Evolutionary conservation across 305 asterid genomes (phyloP).

Genomic region (Petunia hybrid): DNA sequence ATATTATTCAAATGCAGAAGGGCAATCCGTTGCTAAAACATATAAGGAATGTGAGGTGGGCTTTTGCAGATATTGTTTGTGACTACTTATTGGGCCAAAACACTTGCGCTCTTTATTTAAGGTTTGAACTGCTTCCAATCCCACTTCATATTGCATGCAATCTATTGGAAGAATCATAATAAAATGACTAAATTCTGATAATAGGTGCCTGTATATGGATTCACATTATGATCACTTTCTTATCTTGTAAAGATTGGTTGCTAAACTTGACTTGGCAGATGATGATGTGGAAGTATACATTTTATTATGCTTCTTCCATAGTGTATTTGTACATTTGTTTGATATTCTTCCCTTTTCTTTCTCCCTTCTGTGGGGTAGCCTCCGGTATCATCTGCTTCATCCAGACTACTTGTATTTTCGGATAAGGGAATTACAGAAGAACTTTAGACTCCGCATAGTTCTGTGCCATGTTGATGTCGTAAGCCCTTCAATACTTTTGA

Average conservation of each 20-base stretch:
- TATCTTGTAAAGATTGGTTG: neutral
- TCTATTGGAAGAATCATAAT: conserved; percentile 3
- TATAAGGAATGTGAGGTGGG: conserved; percentile 93
- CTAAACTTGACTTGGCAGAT: conserved; percentile 19
- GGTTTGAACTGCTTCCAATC: conserved; percentile 53
- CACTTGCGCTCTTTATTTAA: conserved; percentile 87
- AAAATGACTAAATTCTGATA: neutral
- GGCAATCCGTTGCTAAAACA: conserved; percentile 96
- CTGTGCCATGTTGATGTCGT: conserved; percentile 98
- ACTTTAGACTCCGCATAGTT: conserved; percentile 84
- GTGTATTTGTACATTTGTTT: conserved; percentile 31
- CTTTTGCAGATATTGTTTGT: conserved; percentile 77
- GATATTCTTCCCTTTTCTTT: conserved; percentile 15
- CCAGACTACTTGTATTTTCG: conserved; percentile 95
- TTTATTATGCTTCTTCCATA: neutral
- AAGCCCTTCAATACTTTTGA: conserved; percentile 40
- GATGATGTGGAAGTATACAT: conserved; percentile 3
- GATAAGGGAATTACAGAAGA: conserved; percentile 92
- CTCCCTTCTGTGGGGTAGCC: conserved; percentile 54
- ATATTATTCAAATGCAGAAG: conserved; percentile 65
- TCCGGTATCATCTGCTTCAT: conserved; percentile 95
- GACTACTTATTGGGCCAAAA: conserved; percentile 86
- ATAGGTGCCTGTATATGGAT: neutral
- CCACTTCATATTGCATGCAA: conserved; percentile 25
- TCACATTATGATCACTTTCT: neutral